Base-by-base conservation (phyloP, 2,329 filamentous ascomycete genomes). In the Penicillium brasilianum region DNA sequence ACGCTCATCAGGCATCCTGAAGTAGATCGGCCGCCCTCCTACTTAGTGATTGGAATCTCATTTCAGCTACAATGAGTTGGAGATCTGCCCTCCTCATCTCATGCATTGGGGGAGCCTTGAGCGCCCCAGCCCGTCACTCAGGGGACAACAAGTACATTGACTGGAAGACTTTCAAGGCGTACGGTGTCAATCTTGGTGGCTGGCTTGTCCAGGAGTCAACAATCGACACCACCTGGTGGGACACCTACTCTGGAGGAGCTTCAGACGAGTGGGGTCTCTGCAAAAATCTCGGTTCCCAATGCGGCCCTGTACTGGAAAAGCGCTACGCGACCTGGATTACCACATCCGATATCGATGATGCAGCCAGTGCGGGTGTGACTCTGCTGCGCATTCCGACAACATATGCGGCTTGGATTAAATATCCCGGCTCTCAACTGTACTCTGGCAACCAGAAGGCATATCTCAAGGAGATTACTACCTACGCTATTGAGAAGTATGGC, bases 401-500 rank as follows among this genome's bases (percentile, higher is more conserved):
- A n/a, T 64, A 64, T 10, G 60, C 59, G 14, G 60, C 57, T 1
- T 64, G 55, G 62, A 60, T 70, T 28, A 56, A 69, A 2, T 34
- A 68, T 11, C 67, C 69, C 5, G 66, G 65, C 10, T 71, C 67
- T 2, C 48, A 58, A 3, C 62, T 71, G 3, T 71, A 71, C 30
- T 59, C 57, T 0, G 69, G 69, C 3, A 66, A 66, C 46, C 67
- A 71, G 44, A 57, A 51, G 49, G 14, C 20, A 25, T 50, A 50
- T 34, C 48, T 50, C 8, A 50, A 50, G 9, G 16, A 58, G 14
- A 60, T 60, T 36, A 14, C 60, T 3, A 37, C 61, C 20, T 67
- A 71, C 41, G 67, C 67, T 11, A 69, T 70, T 28, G 22, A 50
- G 8, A 62, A 57, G 16, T 67, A 70, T 32, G 44, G 50, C 39